A percentile compares a stretch with the other conserved stretches of the same genome.
phyloP scores from a whole-genome alignment of 495 filamentous ascomycete genomes.

The Podospora australis region DNA sequence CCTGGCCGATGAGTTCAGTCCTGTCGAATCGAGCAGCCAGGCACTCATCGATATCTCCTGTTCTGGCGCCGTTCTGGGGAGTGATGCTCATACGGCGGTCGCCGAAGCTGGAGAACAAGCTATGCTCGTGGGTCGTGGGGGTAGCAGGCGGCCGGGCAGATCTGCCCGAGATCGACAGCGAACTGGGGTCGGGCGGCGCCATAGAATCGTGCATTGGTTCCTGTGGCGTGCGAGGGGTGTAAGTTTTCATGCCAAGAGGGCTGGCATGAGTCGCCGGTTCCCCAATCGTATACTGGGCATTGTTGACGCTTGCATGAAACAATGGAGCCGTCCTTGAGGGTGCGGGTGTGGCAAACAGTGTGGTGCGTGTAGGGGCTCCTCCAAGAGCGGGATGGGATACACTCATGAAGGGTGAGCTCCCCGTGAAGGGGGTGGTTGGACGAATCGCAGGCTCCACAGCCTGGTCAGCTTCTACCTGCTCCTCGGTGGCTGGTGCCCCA shows the following conservation, averaged over 20 bases:
- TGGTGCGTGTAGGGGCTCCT: constrained; percentile 8
- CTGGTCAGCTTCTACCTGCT: constrained; percentile 15
- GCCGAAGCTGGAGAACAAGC: constrained; percentile 40
- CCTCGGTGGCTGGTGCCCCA: constrained; percentile 8
- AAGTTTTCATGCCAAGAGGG: constrained; percentile 44
- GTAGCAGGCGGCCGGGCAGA: constrained; percentile 56
- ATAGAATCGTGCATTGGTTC: constrained; percentile 61
- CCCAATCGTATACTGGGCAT: constrained; percentile 34
- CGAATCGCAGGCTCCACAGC: constrained; percentile 10
- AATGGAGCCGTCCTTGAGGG: constrained; percentile 7
- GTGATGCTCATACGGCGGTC: constrained; percentile 40
- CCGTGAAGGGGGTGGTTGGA: constrained; percentile 15
- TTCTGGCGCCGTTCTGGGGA: constrained; percentile 48
- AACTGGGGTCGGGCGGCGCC: constrained; percentile 73
- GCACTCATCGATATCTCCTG: constrained; percentile 62
- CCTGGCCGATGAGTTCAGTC: constrained; percentile 70
- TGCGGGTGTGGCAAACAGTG: constrained; percentile 13
- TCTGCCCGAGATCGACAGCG: constrained; percentile 61
- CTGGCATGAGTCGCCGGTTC: constrained; percentile 41
- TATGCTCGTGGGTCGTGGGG: constrained; percentile 58
- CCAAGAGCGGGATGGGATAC: constrained; percentile 18
- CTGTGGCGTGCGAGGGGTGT: constrained; percentile 72
- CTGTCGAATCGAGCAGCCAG: constrained; percentile 67
- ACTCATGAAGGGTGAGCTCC: constrained; percentile 10
- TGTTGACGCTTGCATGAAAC: constrained; percentile 11